Percentiles rank a stretch among this genome's conserved stretches.
Evolutionary conservation across 768 basidiomycete genomes (phyloP).

Genomic region (Sistotremastrum suecicum): DNA sequence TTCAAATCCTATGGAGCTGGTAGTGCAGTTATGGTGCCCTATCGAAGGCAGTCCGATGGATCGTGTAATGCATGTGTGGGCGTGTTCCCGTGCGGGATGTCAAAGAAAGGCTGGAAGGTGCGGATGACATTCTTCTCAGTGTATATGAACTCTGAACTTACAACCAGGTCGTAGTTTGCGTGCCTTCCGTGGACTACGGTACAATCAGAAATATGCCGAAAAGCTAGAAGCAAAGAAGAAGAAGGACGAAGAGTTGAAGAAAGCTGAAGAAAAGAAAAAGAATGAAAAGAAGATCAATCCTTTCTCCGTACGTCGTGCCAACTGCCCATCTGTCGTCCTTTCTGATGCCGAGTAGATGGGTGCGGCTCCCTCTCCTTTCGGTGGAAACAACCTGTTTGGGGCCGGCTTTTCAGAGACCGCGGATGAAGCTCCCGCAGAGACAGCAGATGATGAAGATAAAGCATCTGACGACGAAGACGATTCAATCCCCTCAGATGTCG

Average conservation of each 20-base stretch:
- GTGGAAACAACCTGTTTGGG: slow-evolving; percentile 25
- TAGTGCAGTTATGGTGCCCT: slow-evolving; percentile 84
- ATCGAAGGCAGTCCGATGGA: slow-evolving; percentile 78
- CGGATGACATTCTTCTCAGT: slow-evolving; percentile 13
- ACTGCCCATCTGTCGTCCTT: not conserved
- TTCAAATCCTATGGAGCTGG: slow-evolving; percentile 59
- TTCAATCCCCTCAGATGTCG: slow-evolving; percentile 16
- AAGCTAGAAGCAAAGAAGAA: slow-evolving; percentile 41
- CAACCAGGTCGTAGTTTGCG: slow-evolving; percentile 38
- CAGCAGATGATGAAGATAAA: slow-evolving; percentile 17
- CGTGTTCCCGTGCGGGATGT: slow-evolving; percentile 54
- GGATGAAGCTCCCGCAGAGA: slow-evolving; percentile 9
- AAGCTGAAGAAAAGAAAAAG: slow-evolving; percentile 5
- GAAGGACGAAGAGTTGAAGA: slow-evolving; percentile 20
- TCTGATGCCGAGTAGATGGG: slow-evolving; percentile 8
- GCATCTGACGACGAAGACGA: slow-evolving; percentile 19
- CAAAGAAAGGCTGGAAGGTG: slow-evolving; percentile 71
- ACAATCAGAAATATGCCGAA: slow-evolving; percentile 60
- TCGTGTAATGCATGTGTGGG: slow-evolving; percentile 77
- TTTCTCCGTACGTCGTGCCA: slow-evolving; percentile 39
- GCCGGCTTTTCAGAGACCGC: slow-evolving; percentile 38
- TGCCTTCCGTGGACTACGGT: slow-evolving; percentile 65
- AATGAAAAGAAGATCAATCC: slow-evolving; percentile 37
- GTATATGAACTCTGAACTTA: not conserved
- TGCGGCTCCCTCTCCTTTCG: slow-evolving; percentile 5